phyloP scores from a whole-genome alignment of 179 eudicot genomes.

The Carnegiea gigantea region DNA sequence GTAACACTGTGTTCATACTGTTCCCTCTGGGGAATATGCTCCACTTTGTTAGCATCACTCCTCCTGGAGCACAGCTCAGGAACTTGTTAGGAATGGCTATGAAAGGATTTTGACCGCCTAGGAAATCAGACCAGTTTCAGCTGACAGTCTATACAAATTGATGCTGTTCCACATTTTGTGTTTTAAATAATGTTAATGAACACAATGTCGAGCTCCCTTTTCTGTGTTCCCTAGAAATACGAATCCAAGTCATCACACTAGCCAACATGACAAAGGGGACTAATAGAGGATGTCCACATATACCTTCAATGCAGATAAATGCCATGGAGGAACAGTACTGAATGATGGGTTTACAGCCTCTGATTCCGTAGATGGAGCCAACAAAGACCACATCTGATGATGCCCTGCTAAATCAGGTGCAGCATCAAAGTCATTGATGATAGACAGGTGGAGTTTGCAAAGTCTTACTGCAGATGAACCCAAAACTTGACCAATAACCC shows the following conservation, averaged over 20 bases:
- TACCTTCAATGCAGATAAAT: not conserved
- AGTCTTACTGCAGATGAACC: not conserved
- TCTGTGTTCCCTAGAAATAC: not conserved
- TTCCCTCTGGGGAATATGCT: no score
- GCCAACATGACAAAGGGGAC: not conserved
- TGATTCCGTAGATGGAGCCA: not conserved
- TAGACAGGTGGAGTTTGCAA: not conserved
- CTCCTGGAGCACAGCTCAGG: no score
- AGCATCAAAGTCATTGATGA: not conserved
- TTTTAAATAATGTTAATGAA: no score
- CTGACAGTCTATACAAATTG: no score
- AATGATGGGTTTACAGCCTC: no score
- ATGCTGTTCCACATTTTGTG: no score
- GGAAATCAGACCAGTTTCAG: no score
- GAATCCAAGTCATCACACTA: not conserved
- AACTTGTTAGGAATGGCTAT: no score
- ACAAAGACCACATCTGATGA: not conserved
- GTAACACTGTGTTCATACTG: no score
- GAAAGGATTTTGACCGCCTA: no score
- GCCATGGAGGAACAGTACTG: not conserved
- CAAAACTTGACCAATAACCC: not conserved
- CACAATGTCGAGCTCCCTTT: not conserved
- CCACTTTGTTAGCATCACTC: no score
- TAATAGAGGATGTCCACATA: not conserved
- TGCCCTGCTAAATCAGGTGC: not conserved